A percentile compares a stretch with the other conserved stretches of the same genome.
Conservation (phyloP, 2,329 filamentous ascomycete genomes). For the Cladophialophora bantiana region DNA sequence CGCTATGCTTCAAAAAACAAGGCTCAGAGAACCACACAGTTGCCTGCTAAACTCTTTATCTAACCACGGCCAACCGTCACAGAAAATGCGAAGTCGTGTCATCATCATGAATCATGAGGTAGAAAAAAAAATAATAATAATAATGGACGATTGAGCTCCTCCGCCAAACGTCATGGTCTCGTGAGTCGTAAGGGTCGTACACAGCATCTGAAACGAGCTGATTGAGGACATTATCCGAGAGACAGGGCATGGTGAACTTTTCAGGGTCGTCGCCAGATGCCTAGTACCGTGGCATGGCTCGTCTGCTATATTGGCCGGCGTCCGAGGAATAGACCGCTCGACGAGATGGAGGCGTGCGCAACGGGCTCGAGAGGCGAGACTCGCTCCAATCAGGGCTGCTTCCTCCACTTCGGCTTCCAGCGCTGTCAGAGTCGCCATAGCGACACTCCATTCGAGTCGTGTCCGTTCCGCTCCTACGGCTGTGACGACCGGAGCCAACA, state of each 20-base stretch:
- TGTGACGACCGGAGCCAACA: conserved; percentile 65
- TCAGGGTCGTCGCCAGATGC: neutral
- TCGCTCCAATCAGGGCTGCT: conserved; percentile 39
- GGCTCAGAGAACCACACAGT: conserved; percentile 31
- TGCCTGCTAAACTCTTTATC: conserved; percentile 34
- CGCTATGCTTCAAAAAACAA: conserved; percentile 33
- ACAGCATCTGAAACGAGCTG: conserved; percentile 7
- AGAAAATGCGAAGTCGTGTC: conserved; percentile 25
- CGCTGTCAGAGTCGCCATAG: conserved; percentile 36
- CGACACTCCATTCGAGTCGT: conserved; percentile 60
- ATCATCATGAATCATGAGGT: conserved; percentile 27
- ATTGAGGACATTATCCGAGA: conserved; percentile 2
- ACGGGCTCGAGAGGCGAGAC: conserved; percentile 27
- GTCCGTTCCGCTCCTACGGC: conserved; percentile 53
- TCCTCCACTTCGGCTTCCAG: conserved; percentile 36
- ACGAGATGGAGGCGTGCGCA: conserved; percentile 26
- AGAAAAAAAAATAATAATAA: neutral
- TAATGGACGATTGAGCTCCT: neutral
- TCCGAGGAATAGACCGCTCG: conserved; percentile 31
- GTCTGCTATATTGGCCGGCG: conserved; percentile 19
- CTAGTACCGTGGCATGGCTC: conserved; percentile 29
- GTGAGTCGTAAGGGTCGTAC: conserved; percentile 30
- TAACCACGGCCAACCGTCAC: conserved; percentile 25
- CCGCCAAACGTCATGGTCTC: conserved; percentile 18
- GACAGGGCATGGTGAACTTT: conserved; percentile 8